A percentile compares a stretch with the other conserved stretches of the same genome.
These are phyloP conservation scores for Leccinum griseonigrum DNA, from an alignment of 1,284 basidiomycete genomes.

Conservation along the genomic window DNA sequence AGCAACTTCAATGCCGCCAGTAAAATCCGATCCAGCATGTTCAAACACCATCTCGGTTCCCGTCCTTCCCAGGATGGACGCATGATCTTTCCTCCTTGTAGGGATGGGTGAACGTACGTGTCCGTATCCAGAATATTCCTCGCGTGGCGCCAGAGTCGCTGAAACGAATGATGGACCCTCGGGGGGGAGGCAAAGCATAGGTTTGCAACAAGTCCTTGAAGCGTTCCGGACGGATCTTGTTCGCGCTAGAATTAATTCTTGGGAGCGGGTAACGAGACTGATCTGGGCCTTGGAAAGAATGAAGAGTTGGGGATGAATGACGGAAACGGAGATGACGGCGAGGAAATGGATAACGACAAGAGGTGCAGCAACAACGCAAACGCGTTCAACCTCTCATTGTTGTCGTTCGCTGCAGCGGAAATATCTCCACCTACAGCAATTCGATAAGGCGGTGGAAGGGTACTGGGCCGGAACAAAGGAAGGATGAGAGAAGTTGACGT, in stretches of 20 bases:
- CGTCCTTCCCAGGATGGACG: constrained; percentile 12
- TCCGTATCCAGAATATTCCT: constrained; percentile 29
- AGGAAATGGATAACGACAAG: constrained; percentile 15
- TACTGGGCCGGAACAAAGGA: constrained; percentile 23
- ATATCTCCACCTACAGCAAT: constrained; percentile 2
- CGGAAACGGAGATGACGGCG: constrained; percentile 2
- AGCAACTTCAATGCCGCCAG: constrained; percentile 32
- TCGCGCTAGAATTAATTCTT: constrained; percentile 1
- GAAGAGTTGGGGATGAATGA: constrained; percentile 6
- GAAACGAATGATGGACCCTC: constrained; percentile 27
- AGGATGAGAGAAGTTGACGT: constrained; percentile 8
- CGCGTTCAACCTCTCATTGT: constrained; percentile 15
- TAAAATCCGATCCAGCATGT: constrained; percentile 30
- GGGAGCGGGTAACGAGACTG: constrained; percentile 22
- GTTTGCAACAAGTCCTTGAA: constrained; percentile 30
- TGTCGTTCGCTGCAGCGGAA: not conserved
- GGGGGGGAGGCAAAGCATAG: constrained; percentile 31
- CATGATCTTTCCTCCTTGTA: constrained; percentile 14
- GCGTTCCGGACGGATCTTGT: constrained; percentile 15
- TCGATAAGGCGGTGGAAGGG: constrained; percentile 28
- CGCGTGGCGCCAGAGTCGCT: constrained; percentile 16
- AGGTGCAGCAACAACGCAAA: constrained; percentile 33
- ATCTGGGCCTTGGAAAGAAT: constrained; percentile 24
- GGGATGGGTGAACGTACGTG: constrained; percentile 19
- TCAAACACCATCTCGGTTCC: constrained; percentile 28